A percentile compares a stretch with the other conserved stretches of the same genome.
Conservation (phyloP, 2,329 filamentous ascomycete genomes). For the Trichoderma arundinaceum region DNA sequence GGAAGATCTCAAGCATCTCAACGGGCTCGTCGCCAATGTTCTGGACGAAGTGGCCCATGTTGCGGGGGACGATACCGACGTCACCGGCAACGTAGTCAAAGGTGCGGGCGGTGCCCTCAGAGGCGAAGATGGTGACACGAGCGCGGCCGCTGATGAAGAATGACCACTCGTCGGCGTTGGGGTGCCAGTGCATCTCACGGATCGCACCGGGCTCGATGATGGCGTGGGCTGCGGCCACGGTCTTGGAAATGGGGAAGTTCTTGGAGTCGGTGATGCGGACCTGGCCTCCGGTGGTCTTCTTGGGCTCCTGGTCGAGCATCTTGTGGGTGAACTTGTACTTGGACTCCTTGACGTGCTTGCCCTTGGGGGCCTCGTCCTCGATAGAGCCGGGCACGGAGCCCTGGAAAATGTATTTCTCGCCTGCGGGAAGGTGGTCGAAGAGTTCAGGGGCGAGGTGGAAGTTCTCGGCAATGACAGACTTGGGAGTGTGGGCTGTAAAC, state of each 20-base stretch:
- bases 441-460: slow-evolving; percentile 74
- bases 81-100: slow-evolving; percentile 79
- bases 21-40: slow-evolving; percentile 78
- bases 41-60: slow-evolving; percentile 83
- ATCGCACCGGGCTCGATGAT: slow-evolving; percentile 73
- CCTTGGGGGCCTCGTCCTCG: slow-evolving; percentile 66
- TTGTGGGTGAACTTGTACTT: slow-evolving; percentile 72
- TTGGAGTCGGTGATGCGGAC: slow-evolving; percentile 77
- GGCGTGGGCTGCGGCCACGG: slow-evolving; percentile 73
- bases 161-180: slow-evolving; percentile 79
- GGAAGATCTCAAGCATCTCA: slow-evolving; percentile 78
- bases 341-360: slow-evolving; percentile 68
- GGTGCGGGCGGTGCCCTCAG: slow-evolving; percentile 71
- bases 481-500: slow-evolving; percentile 69
- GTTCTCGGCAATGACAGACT: slow-evolving; percentile 74
- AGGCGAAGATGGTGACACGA: slow-evolving; percentile 74
- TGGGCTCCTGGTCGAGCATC: slow-evolving; percentile 72
- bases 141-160: slow-evolving; percentile 77
- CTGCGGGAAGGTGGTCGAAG: slow-evolving; percentile 69
- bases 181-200: slow-evolving; percentile 85
- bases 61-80: slow-evolving; percentile 76
- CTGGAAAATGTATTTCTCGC: slow-evolving; percentile 79
- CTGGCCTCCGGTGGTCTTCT: slow-evolving; percentile 69
- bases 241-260: slow-evolving; percentile 76
- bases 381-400: slow-evolving; percentile 69